Percentiles rank a stretch among this genome's conserved stretches.
Evolutionary conservation across 83 land plant species (phyloP).

Genomic region (Picea abies): DNA sequence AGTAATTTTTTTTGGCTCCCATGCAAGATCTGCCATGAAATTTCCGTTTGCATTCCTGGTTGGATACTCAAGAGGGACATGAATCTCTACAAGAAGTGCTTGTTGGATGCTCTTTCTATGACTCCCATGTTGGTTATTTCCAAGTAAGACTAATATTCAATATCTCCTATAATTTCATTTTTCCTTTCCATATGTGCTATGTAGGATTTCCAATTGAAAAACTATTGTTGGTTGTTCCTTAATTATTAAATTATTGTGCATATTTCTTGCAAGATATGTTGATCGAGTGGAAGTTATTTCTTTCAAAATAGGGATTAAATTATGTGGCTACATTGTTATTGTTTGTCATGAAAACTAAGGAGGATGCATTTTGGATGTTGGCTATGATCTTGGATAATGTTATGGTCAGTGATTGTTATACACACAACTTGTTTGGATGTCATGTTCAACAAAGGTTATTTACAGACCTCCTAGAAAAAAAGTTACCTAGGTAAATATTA

Average conservation of each 20-base stretch:
- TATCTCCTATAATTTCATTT: not conserved
- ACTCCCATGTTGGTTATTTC: too few relatives aligned
- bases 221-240: not conserved
- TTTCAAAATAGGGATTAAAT: slow-evolving; percentile 79
- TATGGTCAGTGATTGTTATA: too few relatives aligned
- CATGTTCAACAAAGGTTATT: too few relatives aligned
- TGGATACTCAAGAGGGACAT: slow-evolving; percentile 88
- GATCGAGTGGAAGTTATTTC: not conserved
- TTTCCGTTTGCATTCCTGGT: slow-evolving; percentile 93
- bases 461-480: too few relatives aligned
- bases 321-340: too few relatives aligned
- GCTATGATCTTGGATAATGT: too few relatives aligned
- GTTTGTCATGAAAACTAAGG: too few relatives aligned
- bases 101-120: too few relatives aligned
- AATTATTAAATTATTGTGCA: not conserved
- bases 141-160: slow-evolving; percentile 50
- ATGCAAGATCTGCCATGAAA: slow-evolving; percentile 89
- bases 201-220: not conserved
- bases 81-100: slow-evolving; percentile 80
- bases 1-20: slow-evolving; percentile 3
- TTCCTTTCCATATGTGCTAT: not conserved
- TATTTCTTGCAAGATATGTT: not conserved
- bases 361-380: too few relatives aligned
- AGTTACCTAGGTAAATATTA: too few relatives aligned
- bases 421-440: too few relatives aligned